These are phyloP conservation scores for Hymenotorrendiella dingleyae DNA, from an alignment of 2,329 filamentous ascomycete genomes.

Conservation along the genomic window DNA sequence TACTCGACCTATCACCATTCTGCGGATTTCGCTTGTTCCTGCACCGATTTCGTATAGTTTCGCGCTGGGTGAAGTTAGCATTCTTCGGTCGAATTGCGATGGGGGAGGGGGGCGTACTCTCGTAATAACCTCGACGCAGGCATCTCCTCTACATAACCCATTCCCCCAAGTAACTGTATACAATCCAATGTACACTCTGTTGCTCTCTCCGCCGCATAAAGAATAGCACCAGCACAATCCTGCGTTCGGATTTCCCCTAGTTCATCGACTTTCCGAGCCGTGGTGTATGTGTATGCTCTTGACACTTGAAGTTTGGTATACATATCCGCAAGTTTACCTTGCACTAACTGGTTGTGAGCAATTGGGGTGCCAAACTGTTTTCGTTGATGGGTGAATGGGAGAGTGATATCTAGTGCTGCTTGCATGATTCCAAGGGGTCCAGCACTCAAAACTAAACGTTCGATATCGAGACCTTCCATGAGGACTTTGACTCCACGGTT, in stretches of 20 bases:
- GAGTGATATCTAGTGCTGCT: slow-evolving; percentile 73
- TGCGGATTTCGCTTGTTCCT: slow-evolving; percentile 86
- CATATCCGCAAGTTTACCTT: slow-evolving; percentile 94
- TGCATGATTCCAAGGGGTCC: slow-evolving; percentile 95
- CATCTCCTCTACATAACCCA: slow-evolving; percentile 95
- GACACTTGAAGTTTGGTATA: slow-evolving; percentile 87
- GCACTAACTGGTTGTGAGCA: slow-evolving; percentile 86
- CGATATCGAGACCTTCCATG: slow-evolving; percentile 94
- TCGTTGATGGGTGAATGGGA: slow-evolving; percentile 84
- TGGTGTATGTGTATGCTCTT: slow-evolving; percentile 80
- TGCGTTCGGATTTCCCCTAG: slow-evolving; percentile 68
- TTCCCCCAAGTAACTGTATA: slow-evolving; percentile 88
- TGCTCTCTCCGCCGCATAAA: slow-evolving; percentile 87
- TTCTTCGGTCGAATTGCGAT: background rate
- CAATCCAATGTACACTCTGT: slow-evolving; percentile 83
- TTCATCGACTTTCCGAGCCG: slow-evolving; percentile 76
- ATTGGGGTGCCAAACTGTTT: slow-evolving; percentile 85
- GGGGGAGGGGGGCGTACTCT: slow-evolving; percentile 35
- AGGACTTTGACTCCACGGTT: slow-evolving; percentile 83
- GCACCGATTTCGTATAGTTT: slow-evolving; percentile 95
- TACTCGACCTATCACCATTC: slow-evolving; percentile 77
- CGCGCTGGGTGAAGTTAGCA: slow-evolving; percentile 42
- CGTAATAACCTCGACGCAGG: slow-evolving; percentile 78
- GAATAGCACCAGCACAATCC: slow-evolving; percentile 89
- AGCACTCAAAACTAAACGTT: slow-evolving; percentile 84